Base-by-base conservation (phyloP, 306 rosid genomes). In the Arachis stenosperma region DNA sequence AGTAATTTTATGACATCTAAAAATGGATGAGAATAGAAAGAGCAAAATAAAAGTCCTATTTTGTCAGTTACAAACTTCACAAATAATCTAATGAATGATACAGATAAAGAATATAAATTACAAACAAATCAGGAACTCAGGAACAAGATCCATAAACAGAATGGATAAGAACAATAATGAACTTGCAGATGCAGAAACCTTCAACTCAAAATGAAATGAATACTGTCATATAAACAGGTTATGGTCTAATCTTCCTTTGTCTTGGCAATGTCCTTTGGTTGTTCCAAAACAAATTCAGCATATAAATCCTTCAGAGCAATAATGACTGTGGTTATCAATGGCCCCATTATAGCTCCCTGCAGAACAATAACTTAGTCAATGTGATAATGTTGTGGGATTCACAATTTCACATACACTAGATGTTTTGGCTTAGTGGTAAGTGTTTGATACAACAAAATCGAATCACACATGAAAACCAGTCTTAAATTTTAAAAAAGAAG, bases 331-430 rank as follows among this genome's bases (percentile, higher is more conserved):
- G 97, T 89, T 63, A 91, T 87, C 72, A 87, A 75, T 13, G 97
- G 97, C 62, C 95, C 97, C 95, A 91, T 82, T 44, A 91, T 91
- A 46, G 97, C 95, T 41, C 97, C 97, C 97, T 91, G 85, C 36
- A 8, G 29, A 61, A 63, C 22, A 74, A 44, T 33, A 67, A 5
- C 17, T n/a, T 67, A 73, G 46, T 68, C 50, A 68, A 57, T 15
- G 11, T 8, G 59, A 64, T 67, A 71, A 55, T 55, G 62, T 3
- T 8, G 64, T 6, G 27, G 8, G 27, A 61, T 36, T 22, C 27
- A 17, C 17, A 17, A 17, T 17, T 17, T 17, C 17, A 22, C 27
- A 22, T 22, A 30, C 63, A 52, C 51, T 6, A 64, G 11, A 65
- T 57, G 61, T 64, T 22, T 22, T 22, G 27, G 27, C 37, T 33